phyloP scores from a whole-genome alignment of 441 rosid species.

The Aleurites moluccanus region DNA sequence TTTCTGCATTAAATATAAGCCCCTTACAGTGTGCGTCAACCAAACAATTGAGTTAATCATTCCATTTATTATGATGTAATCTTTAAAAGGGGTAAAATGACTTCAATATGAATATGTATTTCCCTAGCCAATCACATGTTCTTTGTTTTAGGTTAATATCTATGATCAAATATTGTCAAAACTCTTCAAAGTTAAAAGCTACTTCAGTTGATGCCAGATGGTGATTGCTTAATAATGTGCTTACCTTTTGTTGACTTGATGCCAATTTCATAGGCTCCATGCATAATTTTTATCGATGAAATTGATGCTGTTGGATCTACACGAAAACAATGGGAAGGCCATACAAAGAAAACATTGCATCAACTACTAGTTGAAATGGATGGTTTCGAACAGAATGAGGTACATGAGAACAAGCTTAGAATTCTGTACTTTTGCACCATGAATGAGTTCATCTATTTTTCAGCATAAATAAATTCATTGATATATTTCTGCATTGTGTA shows the following conservation, averaged over 20 bases:
- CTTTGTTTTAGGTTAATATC: neutral
- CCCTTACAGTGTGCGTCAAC: neutral
- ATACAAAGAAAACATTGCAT: constrained; percentile 98
- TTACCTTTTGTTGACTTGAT: constrained; percentile 16
- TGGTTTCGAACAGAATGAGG: constrained; percentile 99
- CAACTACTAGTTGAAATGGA: constrained; percentile 99
- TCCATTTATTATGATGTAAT: neutral
- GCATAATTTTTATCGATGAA: constrained; percentile 97
- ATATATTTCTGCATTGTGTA: constrained; percentile 15
- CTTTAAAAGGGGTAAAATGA: neutral
- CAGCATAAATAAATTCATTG: too few relatives aligned
- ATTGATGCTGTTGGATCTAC: constrained; percentile 99
- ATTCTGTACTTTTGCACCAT: neutral
- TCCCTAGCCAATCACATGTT: neutral
- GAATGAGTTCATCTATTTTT: constrained; percentile 9
- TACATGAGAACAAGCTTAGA: constrained; percentile 28
- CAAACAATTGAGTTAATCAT: neutral
- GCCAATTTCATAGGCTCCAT: constrained; percentile 69
- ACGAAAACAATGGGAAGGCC: constrained; percentile 99
- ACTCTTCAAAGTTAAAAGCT: neutral
- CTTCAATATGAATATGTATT: constrained; percentile 5
- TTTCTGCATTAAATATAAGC: neutral
- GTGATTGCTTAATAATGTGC: constrained; percentile 3
- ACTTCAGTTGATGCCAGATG: constrained; percentile 1
- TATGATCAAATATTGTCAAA: neutral